These are phyloP conservation scores for Lanzia echinophila DNA, from an alignment of 2,329 filamentous ascomycete species.

Conservation along the genomic window DNA sequence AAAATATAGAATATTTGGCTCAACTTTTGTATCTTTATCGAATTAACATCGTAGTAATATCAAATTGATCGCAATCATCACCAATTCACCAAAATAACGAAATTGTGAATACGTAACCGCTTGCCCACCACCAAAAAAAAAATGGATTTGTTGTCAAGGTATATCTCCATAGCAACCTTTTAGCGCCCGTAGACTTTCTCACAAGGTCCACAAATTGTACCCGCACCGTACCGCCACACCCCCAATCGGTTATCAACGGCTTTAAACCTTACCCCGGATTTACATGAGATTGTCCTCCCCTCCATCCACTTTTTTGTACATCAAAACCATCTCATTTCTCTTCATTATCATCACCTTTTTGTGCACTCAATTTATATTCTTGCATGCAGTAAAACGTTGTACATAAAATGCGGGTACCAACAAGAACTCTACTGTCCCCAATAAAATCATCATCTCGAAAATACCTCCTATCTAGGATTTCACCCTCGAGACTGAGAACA, in stretches of 20 bases:
- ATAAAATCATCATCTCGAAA: not conserved
- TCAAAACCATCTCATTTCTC: not conserved
- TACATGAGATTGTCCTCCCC: not conserved
- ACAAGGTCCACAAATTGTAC: not conserved
- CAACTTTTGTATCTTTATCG: not conserved
- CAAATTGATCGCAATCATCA: not conserved
- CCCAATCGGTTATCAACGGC: slow-evolving; percentile 3
- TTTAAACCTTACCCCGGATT: not conserved
- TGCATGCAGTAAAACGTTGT: slow-evolving; percentile 4
- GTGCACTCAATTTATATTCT: not conserved
- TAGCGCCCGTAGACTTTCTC: not conserved
- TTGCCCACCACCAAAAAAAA: not conserved
- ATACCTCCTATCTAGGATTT: not conserved
- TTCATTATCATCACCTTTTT: not conserved
- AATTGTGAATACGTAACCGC: not conserved
- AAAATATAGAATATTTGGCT: not conserved
- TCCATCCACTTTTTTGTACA: not conserved
- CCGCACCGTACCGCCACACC: not conserved
- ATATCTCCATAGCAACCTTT: not conserved
- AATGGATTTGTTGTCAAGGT: not conserved
- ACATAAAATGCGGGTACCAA: slow-evolving; percentile 6
- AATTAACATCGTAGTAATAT: not conserved
- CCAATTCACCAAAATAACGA: not conserved
- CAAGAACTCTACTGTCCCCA: not conserved
- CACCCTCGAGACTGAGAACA: not conserved